These are phyloP conservation scores for Fraxinus velutina DNA, from an alignment of 305 asterid genomes.

Conservation along the genomic window DNA sequence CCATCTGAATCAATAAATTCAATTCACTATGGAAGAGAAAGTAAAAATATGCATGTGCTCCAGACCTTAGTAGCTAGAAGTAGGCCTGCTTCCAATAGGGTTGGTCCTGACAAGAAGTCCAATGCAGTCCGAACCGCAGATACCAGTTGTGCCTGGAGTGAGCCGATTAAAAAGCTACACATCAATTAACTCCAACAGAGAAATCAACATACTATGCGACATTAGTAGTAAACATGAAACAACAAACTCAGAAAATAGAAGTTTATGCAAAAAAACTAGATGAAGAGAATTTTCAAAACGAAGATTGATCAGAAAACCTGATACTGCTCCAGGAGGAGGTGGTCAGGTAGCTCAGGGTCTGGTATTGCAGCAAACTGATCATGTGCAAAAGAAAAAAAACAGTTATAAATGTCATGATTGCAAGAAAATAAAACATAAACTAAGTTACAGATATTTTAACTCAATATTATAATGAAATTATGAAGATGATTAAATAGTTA, in stretches of 20 bases:
- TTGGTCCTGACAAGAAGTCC: conserved; percentile 77
- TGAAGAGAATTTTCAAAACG: conserved; percentile 13
- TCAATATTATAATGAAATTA: background rate
- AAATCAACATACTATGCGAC: conserved; percentile 16
- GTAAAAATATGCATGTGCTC: conserved; percentile 15
- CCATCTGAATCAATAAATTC: conserved; percentile 28
- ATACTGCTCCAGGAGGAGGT: conserved; percentile 90
- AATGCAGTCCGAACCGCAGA: conserved; percentile 97
- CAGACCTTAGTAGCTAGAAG: conserved; percentile 91
- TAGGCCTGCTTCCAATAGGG: conserved; percentile 91
- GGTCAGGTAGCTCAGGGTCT: conserved; percentile 97
- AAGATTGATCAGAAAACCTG: conserved; percentile 55
- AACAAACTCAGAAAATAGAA: conserved; percentile 5
- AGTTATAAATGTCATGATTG: background rate
- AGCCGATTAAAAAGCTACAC: conserved; percentile 16
- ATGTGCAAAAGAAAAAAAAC: conserved; percentile 1
- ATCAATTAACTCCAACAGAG: conserved; percentile 20
- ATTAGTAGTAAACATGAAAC: background rate
- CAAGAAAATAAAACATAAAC: conserved; percentile 5
- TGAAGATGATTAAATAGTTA: background rate
- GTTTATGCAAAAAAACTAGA: conserved; percentile 12
- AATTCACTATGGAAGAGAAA: conserved; percentile 23
- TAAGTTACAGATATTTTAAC: background rate
- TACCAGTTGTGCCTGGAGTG: conserved; percentile 81
- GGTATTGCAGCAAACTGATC: conserved; percentile 71